Base-by-base conservation (phyloP, 495 filamentous ascomycete species). In the Xylaria sp. region DNA sequence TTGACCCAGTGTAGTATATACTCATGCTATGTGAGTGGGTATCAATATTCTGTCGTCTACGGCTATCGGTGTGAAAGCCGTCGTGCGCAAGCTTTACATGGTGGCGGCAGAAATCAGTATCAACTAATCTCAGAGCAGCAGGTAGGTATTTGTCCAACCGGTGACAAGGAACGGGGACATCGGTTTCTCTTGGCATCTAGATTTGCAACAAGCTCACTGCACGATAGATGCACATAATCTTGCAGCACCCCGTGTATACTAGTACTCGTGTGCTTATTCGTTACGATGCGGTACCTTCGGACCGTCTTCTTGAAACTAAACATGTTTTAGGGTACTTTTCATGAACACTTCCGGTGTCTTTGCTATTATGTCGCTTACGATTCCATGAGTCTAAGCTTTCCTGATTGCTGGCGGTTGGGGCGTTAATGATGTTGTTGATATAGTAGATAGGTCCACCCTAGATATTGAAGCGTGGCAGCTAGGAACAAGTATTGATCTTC, bases 151-250 rank as follows among this genome's bases (percentile, higher is more conserved):
- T 24, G n/a, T 50, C 46, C 46, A 37, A 50, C 46, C 6, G 15
- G 9, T 24, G 21, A 53, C 26, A 11, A 55, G 29, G 26, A 31
- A 55, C 52, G 17, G 52, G 26, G 26, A 31, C 26, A 55, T 55
- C 52, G 0, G 26, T 29, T 29, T 15, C 14, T 31, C 52, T 31
- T 31, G 26, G 50, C 21, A 53, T 26, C 8, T 26, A 4, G 50
- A 11, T 53, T 53, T 26, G 21, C 11, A 53, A 24, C 35, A 37
- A 37, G 35, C 8, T 37, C 31, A 6, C 24, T 55, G 52, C 52
- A 55, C 31, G 52, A 55, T 12, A 55, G 12, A 55, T 55, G 52
- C 52, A 55, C 52, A 55, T 14, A 55, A 55, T 55, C 52, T 31
- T 55, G 52, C 52, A 55, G 52, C 52, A 31, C 12, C 1, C 50